Evolutionary conservation across 2,329 filamentous ascomycete species (phyloP), one percentile per base, ranked within the genome.

Genomic region (Colletotrichum sublineola): DNA sequence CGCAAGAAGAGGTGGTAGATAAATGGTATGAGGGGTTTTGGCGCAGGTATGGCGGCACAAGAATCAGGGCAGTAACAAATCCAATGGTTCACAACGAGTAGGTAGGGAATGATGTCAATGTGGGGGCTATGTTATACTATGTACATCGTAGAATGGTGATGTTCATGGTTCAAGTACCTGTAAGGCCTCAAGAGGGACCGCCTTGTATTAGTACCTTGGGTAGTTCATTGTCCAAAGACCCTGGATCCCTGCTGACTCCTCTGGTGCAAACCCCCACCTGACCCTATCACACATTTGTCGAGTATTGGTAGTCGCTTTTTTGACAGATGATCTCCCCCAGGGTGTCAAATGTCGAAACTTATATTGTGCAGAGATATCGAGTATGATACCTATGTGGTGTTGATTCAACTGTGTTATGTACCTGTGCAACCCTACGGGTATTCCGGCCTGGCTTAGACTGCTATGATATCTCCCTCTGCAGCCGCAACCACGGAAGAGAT

Each of bases 231-330:
- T 53, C 20, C n/a, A 64, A 56, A 48, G 15, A 64, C 55, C 65
- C 70, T 36, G 18, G 61, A 70, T n/a, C 66, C 70, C 55, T 70
- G 61, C 48, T 48, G 50, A 61, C 55, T 57, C 66, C 60, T 60
- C 48, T 38, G 70, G 70, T 31, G 40, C 58, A 60, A 42, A 36
- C 36, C 60, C 66, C 67, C 60, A 48, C 52, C 60, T 65, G 46
- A 24, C 48, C 66, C 53, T 55, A 64, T 64, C 55, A 64, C 55
- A 55, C 50, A 71, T 29, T 48, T 56, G 53, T 8, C 20, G n/a
- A 24, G n/a, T 44, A 52, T 15, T 52, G 3, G 29, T 38, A n/a
- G 38, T 60, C 52, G 24, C 60, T 52, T 12, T 48, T 33, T 38
- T 46, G 33, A 58, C 48, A 44, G 50, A 36, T 31, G 65, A 64